Evolutionary conservation across 352 stramenopile species (phyloP).

Genomic region (Pythium monospermum): DNA sequence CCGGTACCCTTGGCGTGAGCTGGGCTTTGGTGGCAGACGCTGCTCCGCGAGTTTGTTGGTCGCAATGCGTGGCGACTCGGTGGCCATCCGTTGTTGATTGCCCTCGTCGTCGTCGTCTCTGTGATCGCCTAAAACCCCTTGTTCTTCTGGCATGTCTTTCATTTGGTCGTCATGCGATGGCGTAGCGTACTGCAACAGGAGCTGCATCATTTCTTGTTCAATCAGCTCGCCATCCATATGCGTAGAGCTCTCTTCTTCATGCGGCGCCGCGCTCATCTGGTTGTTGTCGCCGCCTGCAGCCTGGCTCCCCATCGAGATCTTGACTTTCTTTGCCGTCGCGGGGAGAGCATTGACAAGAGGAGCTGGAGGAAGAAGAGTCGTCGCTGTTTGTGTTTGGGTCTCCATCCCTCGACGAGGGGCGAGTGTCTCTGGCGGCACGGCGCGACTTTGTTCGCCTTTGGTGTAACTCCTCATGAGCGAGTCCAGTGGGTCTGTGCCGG

Average conservation of each 20-base stretch:
- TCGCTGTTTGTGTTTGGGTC: constrained; percentile 34
- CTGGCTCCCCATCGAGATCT: not conserved
- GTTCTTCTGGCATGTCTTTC: constrained; percentile 6
- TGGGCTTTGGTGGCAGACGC: constrained; percentile 40
- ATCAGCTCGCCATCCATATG: constrained; percentile 31
- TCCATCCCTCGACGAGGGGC: constrained; percentile 34
- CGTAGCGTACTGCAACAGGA: constrained; percentile 31
- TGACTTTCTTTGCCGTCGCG: no score
- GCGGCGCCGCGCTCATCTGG: constrained; percentile 6
- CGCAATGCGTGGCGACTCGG: constrained; percentile 43
- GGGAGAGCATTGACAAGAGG: no score
- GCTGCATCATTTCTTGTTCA: constrained; percentile 54
- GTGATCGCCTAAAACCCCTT: no score
- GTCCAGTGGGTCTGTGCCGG: constrained; percentile 54
- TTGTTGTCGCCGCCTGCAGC: constrained; percentile 3
- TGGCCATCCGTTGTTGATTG: not conserved
- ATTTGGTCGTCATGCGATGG: constrained; percentile 5
- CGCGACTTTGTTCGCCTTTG: not conserved
- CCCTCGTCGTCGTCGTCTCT: constrained; percentile 20
- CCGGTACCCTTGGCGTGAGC: constrained; percentile 41
- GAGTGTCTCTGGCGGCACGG: not conserved
- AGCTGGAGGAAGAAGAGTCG: no score
- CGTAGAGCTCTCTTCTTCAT: not conserved
- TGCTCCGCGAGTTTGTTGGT: constrained; percentile 40
- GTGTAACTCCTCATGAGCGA: constrained; percentile 28